Evolutionary conservation across 345 rosid species (phyloP).

Genomic region (Eucalyptus polyanthemos): DNA sequence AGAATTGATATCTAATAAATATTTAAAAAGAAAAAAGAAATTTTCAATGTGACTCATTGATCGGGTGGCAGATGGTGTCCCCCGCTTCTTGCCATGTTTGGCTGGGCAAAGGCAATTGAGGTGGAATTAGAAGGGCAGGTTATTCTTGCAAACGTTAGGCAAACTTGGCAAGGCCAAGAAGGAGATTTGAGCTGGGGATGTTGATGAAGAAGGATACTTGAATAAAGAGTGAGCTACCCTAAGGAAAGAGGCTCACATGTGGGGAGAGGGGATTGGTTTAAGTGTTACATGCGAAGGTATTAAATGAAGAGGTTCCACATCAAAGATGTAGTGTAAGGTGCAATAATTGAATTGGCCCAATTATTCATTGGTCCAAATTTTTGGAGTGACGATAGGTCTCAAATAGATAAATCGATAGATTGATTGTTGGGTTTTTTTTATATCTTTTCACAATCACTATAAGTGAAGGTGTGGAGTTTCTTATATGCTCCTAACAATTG

Average conservation of each 20-base stretch:
- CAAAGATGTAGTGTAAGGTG: neutral
- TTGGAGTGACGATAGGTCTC: accelerated
- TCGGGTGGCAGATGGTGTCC: neutral
- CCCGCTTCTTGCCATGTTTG: neutral
- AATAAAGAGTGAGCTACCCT: neutral
- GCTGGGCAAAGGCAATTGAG: neutral
- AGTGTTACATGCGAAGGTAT: too few relatives aligned
- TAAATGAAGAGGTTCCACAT: too few relatives aligned
- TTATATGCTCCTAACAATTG: neutral
- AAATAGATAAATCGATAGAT: neutral
- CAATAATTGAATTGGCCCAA: neutral
- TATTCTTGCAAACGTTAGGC: neutral
- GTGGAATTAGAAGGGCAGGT: neutral
- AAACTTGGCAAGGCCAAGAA: too few relatives aligned
- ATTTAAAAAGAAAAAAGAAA: too few relatives aligned
- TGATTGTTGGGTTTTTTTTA: neutral
- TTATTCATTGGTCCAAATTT: neutral
- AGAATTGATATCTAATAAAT: neutral
- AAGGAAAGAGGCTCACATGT: too few relatives aligned
- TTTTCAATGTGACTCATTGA: neutral
- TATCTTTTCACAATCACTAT: neutral
- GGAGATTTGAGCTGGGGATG: too few relatives aligned
- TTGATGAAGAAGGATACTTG: too few relatives aligned
- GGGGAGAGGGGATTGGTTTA: too few relatives aligned
- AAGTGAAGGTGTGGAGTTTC: neutral